A percentile compares a stretch with the other conserved stretches of the same genome.
Evolutionary conservation across 2,329 filamentous ascomycete species (phyloP).

Genomic region (Lecanicillium sp.): DNA sequence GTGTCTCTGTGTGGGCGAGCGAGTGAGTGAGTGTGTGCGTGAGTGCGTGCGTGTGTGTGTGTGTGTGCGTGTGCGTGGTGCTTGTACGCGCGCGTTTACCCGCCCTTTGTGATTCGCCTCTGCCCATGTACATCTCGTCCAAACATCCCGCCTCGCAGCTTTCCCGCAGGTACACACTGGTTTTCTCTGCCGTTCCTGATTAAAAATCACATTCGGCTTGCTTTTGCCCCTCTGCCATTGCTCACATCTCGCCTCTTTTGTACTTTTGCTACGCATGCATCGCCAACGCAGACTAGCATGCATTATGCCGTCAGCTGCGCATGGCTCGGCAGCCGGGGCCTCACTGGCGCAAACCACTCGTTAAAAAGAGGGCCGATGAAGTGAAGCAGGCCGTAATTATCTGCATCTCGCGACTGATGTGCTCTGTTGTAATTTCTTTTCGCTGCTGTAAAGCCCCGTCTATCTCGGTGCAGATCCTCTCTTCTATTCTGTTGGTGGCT

Average conservation of each 20-base stretch:
- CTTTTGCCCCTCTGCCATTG: background rate
- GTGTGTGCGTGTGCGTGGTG: background rate
- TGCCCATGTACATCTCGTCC: background rate
- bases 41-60: no score
- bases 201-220: no score
- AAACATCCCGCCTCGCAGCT: no score
- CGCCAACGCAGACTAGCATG: background rate
- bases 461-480: background rate
- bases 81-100: conserved; percentile 9
- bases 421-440: background rate
- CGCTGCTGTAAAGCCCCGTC: background rate
- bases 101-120: conserved; percentile 2
- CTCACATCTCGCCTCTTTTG: no score
- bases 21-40: no score
- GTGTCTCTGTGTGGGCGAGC: no score
- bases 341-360: background rate
- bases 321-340: background rate
- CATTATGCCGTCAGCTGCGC: background rate
- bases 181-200: no score
- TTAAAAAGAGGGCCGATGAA: background rate
- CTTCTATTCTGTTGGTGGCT: background rate
- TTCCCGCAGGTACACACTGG: no score
- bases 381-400: background rate
- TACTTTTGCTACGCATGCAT: background rate
- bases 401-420: background rate